Base-by-base conservation (phyloP, 1,284 basidiomycete species). In the Ceratobasidium papillatum region DNA sequence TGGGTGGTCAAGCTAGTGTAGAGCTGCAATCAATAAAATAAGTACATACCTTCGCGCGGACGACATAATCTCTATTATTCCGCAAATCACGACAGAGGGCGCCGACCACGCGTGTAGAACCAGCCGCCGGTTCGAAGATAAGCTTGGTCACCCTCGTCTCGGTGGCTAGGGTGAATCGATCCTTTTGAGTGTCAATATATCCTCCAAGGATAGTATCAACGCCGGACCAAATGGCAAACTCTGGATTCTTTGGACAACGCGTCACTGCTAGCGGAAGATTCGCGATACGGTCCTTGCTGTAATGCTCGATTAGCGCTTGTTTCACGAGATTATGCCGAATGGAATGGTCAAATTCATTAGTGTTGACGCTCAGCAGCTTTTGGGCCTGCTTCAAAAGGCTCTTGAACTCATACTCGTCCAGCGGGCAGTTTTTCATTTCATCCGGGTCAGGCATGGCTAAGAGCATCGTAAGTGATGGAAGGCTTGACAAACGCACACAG, bases 301-400 rank as follows among this genome's bases (percentile, higher is more conserved):
- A 73, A 5, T 1, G 30, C n/a, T 52, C 51, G 11, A 11, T 19
- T n/a, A 75, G 51, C 1, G 41, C 58, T 17, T 25, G 19, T 52
- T 69, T 75, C 41, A 75, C 64, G 9, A 68, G 25, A n/a, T 63
- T 54, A 34, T 75, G 64, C 5, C 74, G 63, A 59, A 75, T 38
- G 8, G 64, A 69, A 22, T 41, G 1, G 19, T 75, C 65, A 32
- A 11, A 75, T 22, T 68, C 22, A 47, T 68, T 38, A 9, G 14
- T 3, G 41, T 68, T 32, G 19, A 69, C 65, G 45, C 62, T 61
- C 22, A 75, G 41, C 9, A 75, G 32, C 0, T 0, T 38, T 25
- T 61, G 14, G 19, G 65, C 54, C 3, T 41, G 12, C 7, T 49
- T 25, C 19, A 69, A 34, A 8, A 62, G 45, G 2, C 27, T 25